A percentile compares a stretch with the other conserved stretches of the same genome.
phyloP scores from a whole-genome alignment of 192 early-diverging fungal species.

The Chytriomyces hyalinus region DNA sequence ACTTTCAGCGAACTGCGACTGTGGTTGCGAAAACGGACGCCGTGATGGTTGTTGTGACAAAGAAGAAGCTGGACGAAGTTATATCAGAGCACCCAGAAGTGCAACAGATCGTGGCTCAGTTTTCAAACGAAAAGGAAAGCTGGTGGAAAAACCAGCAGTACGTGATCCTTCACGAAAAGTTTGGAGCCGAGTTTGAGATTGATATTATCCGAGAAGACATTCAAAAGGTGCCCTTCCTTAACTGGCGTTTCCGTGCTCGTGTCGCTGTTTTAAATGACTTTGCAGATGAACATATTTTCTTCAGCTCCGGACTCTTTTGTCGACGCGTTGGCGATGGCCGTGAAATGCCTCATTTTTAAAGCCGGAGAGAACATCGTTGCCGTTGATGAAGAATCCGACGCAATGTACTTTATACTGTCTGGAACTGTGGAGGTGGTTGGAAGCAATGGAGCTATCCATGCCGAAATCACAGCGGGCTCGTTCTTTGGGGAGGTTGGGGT shows the following conservation, averaged over 20 bases:
- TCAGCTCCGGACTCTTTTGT: constrained; percentile 45
- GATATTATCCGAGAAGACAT: constrained; percentile 48
- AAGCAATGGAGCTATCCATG: constrained; percentile 45
- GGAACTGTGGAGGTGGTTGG: constrained; percentile 53
- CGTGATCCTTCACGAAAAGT: constrained; percentile 28
- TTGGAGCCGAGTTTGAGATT: constrained; percentile 55
- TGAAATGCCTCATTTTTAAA: constrained; percentile 40
- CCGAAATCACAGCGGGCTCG: constrained; percentile 48
- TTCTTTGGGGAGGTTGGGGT: constrained; percentile 65
- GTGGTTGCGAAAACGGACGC: constrained; percentile 48
- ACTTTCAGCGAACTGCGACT: constrained; percentile 36
- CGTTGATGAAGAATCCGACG: constrained; percentile 49
- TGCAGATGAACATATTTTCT: constrained; percentile 46
- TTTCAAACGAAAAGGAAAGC: constrained; percentile 22
- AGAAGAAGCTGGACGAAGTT: constrained; percentile 43
- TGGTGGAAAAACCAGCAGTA: constrained; percentile 42
- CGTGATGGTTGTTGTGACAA: constrained; percentile 47
- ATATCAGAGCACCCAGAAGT: constrained; percentile 22
- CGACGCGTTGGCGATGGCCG: constrained; percentile 37
- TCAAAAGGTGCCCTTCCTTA: constrained; percentile 36
- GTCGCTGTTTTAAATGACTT: neutral
- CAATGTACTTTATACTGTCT: constrained; percentile 54
- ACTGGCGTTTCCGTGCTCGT: constrained; percentile 6
- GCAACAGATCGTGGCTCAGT: constrained; percentile 2
- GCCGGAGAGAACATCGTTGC: constrained; percentile 39